Base-by-base conservation (phyloP, 2,329 filamentous ascomycete genomes). In the Pestalotiopsis fici region DNA sequence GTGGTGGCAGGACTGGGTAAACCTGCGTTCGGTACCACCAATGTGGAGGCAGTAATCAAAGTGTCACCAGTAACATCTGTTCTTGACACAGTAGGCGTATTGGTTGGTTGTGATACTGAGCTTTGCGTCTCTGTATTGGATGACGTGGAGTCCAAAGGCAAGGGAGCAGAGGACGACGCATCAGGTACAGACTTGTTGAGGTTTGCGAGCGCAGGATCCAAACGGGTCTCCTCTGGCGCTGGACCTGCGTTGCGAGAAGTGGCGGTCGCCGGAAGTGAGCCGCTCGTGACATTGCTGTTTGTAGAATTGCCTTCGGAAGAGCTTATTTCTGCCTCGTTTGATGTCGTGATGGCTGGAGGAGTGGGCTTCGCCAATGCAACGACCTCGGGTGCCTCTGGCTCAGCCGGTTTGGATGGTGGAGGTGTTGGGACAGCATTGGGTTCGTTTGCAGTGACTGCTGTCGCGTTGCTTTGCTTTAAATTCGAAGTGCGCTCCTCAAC, bases 391-490 rank as follows among this genome's bases (percentile, higher is more conserved):
- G 37, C 39, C 1, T 18, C 57, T 25, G 65, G 25, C 13, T 59
- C 43, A 25, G 57, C 59, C 11, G 65, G 25, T 21, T 57, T 35
- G 18, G 39, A 57, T 15, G 70, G 50, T 31, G 70, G 71, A 25
- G 74, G 69, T 37, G 73, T 69, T 67, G 72, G 67, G n/a, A 68
- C 71, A 21, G 71, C 69, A n/a, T 67, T 64, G 54, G 70, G 68
- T 23, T 28, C 70, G 28, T 28, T 50, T 65, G 56, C 66, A 21
- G 60, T 65, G 67, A 62, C 61, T 9, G 23, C 6, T 60, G 27
- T 31, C 63, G 57, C 60, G 54, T 60, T n/a, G 55, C 59, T 57
- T 43, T 65, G 43, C 43, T 50, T 50, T 18, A 18, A n/a, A 50
- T 18, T n/a, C 15, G 43, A n/a, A 11, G 43, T n/a, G 15, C 6